phyloP scores from a whole-genome alignment of 2,329 filamentous ascomycete species.

The Penicillium sclerotigenum region DNA sequence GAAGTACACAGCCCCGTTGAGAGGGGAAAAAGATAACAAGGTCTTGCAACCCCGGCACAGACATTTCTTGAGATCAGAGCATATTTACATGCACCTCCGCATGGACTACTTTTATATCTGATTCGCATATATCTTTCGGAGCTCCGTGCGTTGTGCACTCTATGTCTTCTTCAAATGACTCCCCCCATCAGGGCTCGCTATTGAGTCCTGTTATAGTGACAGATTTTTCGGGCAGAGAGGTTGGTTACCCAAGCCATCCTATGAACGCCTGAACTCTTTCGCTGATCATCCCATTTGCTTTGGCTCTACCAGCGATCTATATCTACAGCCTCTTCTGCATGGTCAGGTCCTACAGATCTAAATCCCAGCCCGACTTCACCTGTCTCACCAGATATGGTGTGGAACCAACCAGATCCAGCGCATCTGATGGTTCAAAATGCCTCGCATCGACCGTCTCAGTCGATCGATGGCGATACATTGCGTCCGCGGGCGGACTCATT shows the following conservation, averaged over 20 bases:
- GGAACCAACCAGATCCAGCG: slow-evolving; percentile 19
- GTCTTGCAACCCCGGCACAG: not conserved
- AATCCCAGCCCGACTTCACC: slow-evolving; percentile 20
- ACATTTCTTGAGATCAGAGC: not conserved
- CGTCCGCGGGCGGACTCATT: slow-evolving; percentile 44
- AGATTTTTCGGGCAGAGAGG: slow-evolving; percentile 20
- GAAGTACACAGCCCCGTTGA: slow-evolving; percentile 17
- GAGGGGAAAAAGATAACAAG: slow-evolving; percentile 8
- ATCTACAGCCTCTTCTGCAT: slow-evolving; percentile 19
- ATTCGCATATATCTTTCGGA: not conserved
- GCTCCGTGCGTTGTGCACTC: not conserved
- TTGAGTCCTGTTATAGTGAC: slow-evolving; percentile 17
- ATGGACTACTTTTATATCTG: not conserved
- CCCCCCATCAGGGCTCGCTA: slow-evolving; percentile 12
- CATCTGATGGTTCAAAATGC: slow-evolving; percentile 26
- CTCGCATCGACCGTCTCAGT: slow-evolving; percentile 33
- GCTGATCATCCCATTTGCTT: not conserved
- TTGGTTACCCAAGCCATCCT: slow-evolving; percentile 1
- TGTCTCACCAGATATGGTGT: slow-evolving; percentile 26
- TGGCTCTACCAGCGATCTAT: slow-evolving; percentile 15
- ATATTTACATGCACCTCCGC: not conserved
- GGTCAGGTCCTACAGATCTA: slow-evolving; percentile 19
- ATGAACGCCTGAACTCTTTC: not conserved
- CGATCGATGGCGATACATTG: slow-evolving; percentile 45
- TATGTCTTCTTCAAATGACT: slow-evolving; percentile 5